phyloP scores from a whole-genome alignment of 108 stramenopile genomes.

The Pseudonitzschia multiseries region DNA sequence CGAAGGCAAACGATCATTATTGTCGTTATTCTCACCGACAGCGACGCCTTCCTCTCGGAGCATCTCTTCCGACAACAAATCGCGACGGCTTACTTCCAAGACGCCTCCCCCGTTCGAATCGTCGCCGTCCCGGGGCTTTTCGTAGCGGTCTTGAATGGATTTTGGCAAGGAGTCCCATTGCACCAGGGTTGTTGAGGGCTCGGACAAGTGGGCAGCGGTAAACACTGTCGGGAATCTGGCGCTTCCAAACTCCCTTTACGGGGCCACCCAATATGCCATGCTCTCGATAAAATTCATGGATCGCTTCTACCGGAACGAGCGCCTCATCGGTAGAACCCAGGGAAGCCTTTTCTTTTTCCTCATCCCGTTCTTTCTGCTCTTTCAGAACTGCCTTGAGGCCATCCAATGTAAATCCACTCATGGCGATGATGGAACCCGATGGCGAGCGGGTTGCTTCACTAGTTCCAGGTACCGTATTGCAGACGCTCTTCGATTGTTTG shows the following conservation, averaged over 20 bases:
- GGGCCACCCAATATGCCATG: slow-evolving; percentile 31
- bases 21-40: not conserved
- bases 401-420: slow-evolving; percentile 1
- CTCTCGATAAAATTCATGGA: slow-evolving; percentile 25
- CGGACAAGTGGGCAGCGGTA: slow-evolving; percentile 40
- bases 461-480: too few species aligned
- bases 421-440: not conserved
- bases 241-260: slow-evolving; percentile 28
- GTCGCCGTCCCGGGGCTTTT: slow-evolving; percentile 9
- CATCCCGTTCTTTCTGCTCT: slow-evolving; percentile 13
- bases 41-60: slow-evolving; percentile 8
- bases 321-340: not conserved
- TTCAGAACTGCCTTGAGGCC: slow-evolving; percentile 13
- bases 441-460: too few species aligned
- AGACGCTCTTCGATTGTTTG: not conserved
- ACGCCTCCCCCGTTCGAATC: slow-evolving; percentile 18
- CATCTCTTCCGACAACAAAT: slow-evolving; percentile 18
- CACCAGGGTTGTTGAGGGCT: slow-evolving; percentile 40
- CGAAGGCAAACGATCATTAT: too few species aligned
- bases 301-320: slow-evolving; percentile 9
- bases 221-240: slow-evolving; percentile 33
- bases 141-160: slow-evolving; percentile 28
- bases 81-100: slow-evolving; percentile 15
- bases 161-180: slow-evolving; percentile 37
- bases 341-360: not conserved